Evolutionary conservation across 2,329 filamentous ascomycete species (phyloP).

Genomic region (Hysterium pulicare): DNA sequence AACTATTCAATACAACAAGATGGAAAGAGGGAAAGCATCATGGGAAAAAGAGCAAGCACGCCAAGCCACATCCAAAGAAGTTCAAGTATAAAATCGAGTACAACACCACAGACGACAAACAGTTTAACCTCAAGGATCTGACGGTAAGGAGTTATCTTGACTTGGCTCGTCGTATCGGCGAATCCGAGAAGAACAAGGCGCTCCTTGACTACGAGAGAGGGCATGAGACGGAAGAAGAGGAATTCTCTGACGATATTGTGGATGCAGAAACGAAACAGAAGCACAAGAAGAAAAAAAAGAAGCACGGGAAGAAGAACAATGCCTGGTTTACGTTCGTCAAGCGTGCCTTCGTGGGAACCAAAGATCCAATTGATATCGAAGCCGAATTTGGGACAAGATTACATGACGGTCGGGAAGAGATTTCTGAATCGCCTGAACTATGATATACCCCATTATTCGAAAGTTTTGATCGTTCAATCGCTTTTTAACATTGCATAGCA

Average conservation of each 20-base stretch:
- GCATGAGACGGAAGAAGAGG: slow-evolving; percentile 26
- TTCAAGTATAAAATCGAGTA: slow-evolving; percentile 84
- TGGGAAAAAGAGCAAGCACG: slow-evolving; percentile 41
- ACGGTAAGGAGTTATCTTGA: slow-evolving; percentile 79
- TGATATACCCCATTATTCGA: neutral
- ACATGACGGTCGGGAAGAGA: neutral
- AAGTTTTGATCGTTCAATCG: no score
- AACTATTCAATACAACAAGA: slow-evolving; percentile 31
- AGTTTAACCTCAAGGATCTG: slow-evolving; percentile 75
- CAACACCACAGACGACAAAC: slow-evolving; percentile 70
- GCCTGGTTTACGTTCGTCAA: slow-evolving; percentile 74
- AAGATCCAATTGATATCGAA: slow-evolving; percentile 62
- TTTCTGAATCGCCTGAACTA: neutral
- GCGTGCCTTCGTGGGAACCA: slow-evolving; percentile 75
- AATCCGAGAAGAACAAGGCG: slow-evolving; percentile 34
- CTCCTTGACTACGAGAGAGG: slow-evolving; percentile 13
- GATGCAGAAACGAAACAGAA: slow-evolving; percentile 41
- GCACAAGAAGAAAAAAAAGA: slow-evolving; percentile 49
- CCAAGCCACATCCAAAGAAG: slow-evolving; percentile 56
- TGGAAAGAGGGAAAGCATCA: slow-evolving; percentile 65
- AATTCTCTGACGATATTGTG: slow-evolving; percentile 24
- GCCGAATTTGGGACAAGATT: slow-evolving; percentile 27
- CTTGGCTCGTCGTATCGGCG: slow-evolving; percentile 75
- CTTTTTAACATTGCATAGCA: no score
- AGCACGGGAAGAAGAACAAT: slow-evolving; percentile 51